A percentile compares a stretch with the other conserved stretches of the same genome.
Evolutionary conservation across 2,329 filamentous ascomycete species (phyloP).

Genomic region (Fusarium nodosum): DNA sequence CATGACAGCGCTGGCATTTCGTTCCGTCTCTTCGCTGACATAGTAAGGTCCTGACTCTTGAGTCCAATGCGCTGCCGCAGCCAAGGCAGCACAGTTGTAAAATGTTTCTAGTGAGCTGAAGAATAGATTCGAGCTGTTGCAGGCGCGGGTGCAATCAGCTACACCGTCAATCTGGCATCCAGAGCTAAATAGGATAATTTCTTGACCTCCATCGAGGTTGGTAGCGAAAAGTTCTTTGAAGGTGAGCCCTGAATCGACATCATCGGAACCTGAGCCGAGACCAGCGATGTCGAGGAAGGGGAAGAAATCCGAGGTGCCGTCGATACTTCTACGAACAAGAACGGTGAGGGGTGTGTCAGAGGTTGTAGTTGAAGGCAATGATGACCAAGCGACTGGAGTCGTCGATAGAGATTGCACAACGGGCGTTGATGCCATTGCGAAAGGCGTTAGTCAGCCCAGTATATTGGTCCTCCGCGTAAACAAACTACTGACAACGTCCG

Average conservation of each 20-base stretch:
- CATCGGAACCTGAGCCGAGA: conserved; percentile 48
- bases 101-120: conserved; percentile 57
- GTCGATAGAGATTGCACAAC: conserved; percentile 28
- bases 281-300: conserved; percentile 55
- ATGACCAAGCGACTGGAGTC: conserved; percentile 23
- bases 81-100: conserved; percentile 57
- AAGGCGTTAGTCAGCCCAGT: conserved; percentile 2
- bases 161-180: conserved; percentile 52
- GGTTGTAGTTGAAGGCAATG: conserved; percentile 26
- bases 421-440: conserved; percentile 36
- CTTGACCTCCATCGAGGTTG: conserved; percentile 52
- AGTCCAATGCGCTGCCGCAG: conserved; percentile 54
- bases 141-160: conserved; percentile 53
- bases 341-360: conserved; percentile 50
- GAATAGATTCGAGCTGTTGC: conserved; percentile 49
- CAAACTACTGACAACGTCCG: conserved; percentile 26
- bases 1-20: conserved; percentile 56
- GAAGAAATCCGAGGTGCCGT: conserved; percentile 55
- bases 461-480: conserved; percentile 13
- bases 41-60: conserved; percentile 50
- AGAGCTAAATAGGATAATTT: conserved; percentile 52
- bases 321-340: conserved; percentile 50
- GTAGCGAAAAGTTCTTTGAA: conserved; percentile 55
- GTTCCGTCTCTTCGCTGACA: conserved; percentile 53
- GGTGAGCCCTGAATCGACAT: conserved; percentile 49